Conservation (phyloP, 2,329 filamentous ascomycete genomes). For the Talaromyces sp. region DNA sequence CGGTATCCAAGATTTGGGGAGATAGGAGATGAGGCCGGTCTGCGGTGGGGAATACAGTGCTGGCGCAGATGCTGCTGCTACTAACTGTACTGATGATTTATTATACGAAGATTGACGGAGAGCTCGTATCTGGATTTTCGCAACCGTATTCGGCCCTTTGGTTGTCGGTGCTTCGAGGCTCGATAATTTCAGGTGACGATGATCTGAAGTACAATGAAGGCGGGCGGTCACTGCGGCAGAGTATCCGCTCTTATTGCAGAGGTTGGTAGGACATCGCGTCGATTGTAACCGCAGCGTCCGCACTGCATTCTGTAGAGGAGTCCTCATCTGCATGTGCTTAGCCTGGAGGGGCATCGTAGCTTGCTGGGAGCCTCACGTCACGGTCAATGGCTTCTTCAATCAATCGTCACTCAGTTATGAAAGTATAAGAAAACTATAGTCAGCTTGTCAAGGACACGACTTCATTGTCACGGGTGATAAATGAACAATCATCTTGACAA, state of each 20-base stretch:
- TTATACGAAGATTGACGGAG: constrained; percentile 4
- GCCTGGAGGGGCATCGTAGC: constrained; percentile 1
- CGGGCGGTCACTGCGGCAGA: not conserved
- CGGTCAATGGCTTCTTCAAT: not conserved
- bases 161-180: not conserved
- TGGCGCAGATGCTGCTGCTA: not conserved
- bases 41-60: constrained; percentile 44
- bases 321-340: not conserved
- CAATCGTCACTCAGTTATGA: not conserved
- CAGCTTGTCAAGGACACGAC: not conserved
- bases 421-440: not conserved
- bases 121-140: not conserved
- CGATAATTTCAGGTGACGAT: not conserved
- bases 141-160: not conserved
- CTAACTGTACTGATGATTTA: not conserved
- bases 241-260: not conserved
- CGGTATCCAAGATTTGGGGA: constrained; percentile 52
- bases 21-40: constrained; percentile 43
- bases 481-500: not conserved
- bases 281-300: not conserved
- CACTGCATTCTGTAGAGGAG: not conserved
- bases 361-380: not conserved
- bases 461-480: not conserved
- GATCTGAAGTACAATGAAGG: not conserved
- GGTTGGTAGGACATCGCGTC: not conserved